Evolutionary conservation across 2,329 filamentous ascomycete species (phyloP), one percentile per base, ranked within the genome.

Genomic region (Dothiorella sarmentorum): DNA sequence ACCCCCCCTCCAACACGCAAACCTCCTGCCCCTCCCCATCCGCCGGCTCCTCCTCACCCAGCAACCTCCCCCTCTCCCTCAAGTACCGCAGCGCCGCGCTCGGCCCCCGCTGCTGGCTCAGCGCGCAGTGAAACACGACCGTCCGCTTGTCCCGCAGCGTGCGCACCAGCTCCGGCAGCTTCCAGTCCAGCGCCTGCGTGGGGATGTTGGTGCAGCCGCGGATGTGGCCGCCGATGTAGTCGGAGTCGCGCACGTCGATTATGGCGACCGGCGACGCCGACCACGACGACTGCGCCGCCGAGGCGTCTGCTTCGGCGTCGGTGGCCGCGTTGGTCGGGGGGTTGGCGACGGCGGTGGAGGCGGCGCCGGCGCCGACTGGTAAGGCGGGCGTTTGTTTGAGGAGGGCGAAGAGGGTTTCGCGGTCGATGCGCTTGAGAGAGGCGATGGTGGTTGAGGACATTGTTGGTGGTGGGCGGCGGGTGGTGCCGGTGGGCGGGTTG

Each of bases 181-280:
- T 85, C 69, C 84, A 83, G 67, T 96, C 90, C 49, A 97, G 82
- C 17, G 85, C 83, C 44, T 76, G 76, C 52, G 84, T 88, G 0
- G 94, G 91, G 11, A 90, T 81, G 79, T 96, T 90, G 53, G 82
- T 84, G 31, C 87, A 89, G 60, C 85, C 84, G 61, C 81, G 80
- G 74, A 97, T 97, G 75, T 97, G 92, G 29, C 93, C 93, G 64
- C 93, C 93, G 47, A 97, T 82, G 74, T 94, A 86, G 75, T 97
- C 93, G 64, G 86, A 85, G 72, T 97, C 94, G 60, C 94, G 86
- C 7, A 97, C 94, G 72, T 97, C 94, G 60, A 97, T 82, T 35
- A 97, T 80, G 9, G 90, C 90, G 59, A 91, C 80, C 22, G 17
- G 17, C 6, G 44, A 35, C 13, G 18, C 67, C 1, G 72, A 75